These are phyloP conservation scores for Nicotiana otophora DNA, from an alignment of 257 asterid genomes.

Conservation along the genomic window DNA sequence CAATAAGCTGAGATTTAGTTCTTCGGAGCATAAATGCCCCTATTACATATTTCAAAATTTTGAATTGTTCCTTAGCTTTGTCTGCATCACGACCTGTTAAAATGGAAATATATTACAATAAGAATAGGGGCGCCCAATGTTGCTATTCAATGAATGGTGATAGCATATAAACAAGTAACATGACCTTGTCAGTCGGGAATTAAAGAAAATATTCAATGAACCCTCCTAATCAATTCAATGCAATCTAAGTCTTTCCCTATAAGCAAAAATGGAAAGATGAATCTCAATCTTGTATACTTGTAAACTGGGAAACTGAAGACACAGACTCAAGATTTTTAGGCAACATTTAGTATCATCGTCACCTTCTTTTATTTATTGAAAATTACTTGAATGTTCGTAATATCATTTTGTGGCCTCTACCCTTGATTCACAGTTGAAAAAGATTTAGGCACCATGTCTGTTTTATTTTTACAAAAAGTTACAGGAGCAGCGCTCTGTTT, in stretches of 20 bases:
- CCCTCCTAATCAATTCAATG: neutral
- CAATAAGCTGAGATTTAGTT: constrained; percentile 75
- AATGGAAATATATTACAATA: constrained; percentile 9
- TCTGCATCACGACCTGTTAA: constrained; percentile 51
- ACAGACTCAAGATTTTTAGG: neutral
- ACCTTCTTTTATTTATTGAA: neutral
- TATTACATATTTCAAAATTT: constrained; percentile 57
- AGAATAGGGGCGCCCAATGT: neutral
- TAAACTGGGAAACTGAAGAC: constrained; percentile 6
- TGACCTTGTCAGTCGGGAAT: neutral
- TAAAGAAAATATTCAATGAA: neutral
- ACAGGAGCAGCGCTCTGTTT: neutral
- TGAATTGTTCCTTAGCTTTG: constrained; percentile 53
- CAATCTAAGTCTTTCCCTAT: neutral
- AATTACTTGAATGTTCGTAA: neutral
- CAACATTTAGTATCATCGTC: neutral
- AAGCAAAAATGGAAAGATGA: neutral
- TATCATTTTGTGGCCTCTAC: neutral
- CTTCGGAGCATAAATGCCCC: constrained; percentile 96
- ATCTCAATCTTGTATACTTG: neutral
- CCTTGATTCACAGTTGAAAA: constrained; percentile 2
- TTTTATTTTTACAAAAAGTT: neutral
- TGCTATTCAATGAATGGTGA: neutral
- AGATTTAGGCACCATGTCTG: neutral
- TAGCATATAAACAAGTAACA: neutral